Base-by-base conservation (phyloP, 257 asterid genomes). In the Solanum habrochaites region DNA sequence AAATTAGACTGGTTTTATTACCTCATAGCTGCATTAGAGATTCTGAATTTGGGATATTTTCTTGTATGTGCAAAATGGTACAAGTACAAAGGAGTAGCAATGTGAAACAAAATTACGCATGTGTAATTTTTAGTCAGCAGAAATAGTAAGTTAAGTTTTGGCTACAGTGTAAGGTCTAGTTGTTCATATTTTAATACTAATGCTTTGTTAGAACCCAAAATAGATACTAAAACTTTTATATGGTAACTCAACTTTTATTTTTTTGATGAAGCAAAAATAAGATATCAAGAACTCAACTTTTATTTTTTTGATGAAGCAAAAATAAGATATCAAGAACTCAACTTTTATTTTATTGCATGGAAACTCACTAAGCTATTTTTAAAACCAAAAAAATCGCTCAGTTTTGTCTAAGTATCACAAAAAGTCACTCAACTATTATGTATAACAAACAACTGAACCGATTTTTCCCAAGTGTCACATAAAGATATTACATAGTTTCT, bases 51-150 rank as follows among this genome's bases (percentile, higher is more conserved):
- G 56, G 74, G 39, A 2, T 90, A 88, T 43, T 90, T 88, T 56
- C 69, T 90, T 73, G 58, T 82, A 6, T 88, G 90, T 70, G 85
- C 92, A 11, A 90, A 85, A 64, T 88, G 90, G 89, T 90, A 87
- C 67, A 90, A 66, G 85, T 88, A 88, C 86, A 90, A 87, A 82
- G 86, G 72, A 37, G 62, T 5, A 60, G 20, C 39, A 78, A 15
- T 43, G 32, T 77, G 83, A 43, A 32, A 43, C 35, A 23, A 77
- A 15, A n/a, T 45, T n/a, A 2, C 40, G 15, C 15, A 35, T 78
- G 52, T 77, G 62, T 42, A 75, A 42, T 42, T 42, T 75, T 75
- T 18, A n/a, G 35, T 42, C 83, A 40, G 60, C 83, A n/a, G 37
- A 21, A 75, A 42, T 74, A 74, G 35, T 7, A 77, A 2, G 56